Percentiles rank a stretch among this genome's conserved stretches.
Evolutionary conservation across 2,329 filamentous ascomycete genomes (phyloP).

Genomic region (Alternaria arbusti): DNA sequence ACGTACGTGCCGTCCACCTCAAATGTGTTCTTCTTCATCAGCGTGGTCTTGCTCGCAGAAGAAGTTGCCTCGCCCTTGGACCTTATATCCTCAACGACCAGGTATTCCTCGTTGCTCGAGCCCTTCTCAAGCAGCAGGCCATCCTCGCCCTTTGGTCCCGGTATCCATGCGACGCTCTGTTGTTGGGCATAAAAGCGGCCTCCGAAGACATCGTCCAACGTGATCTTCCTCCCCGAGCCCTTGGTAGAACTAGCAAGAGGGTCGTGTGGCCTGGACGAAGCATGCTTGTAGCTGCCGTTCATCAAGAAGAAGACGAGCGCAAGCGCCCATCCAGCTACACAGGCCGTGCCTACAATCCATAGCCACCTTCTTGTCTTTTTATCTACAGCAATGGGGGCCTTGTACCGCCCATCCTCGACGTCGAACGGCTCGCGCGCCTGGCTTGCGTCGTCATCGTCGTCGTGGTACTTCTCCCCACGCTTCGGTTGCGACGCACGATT

Average conservation of each 20-base stretch:
- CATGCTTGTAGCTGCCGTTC: slow-evolving; percentile 69
- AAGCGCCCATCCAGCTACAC: slow-evolving; percentile 71
- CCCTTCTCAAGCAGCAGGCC: slow-evolving; percentile 81
- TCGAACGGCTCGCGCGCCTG: slow-evolving; percentile 59
- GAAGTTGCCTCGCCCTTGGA: slow-evolving; percentile 52
- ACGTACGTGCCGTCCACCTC: slow-evolving; percentile 63
- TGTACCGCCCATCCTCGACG: slow-evolving; percentile 57
- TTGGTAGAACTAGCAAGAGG: slow-evolving; percentile 67
- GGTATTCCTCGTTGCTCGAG: slow-evolving; percentile 67
- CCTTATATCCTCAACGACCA: slow-evolving; percentile 87
- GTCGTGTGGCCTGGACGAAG: slow-evolving; percentile 69
- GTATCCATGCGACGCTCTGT: slow-evolving; percentile 78
- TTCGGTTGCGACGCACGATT: slow-evolving; percentile 37
- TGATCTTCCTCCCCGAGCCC: slow-evolving; percentile 74
- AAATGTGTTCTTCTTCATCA: slow-evolving; percentile 77
- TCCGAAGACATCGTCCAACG: slow-evolving; percentile 71
- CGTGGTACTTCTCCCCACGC: slow-evolving; percentile 46
- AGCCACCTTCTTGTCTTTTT: slow-evolving; percentile 68
- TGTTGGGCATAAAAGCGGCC: slow-evolving; percentile 70
- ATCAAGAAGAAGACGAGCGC: slow-evolving; percentile 72
- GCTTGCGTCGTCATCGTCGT: slow-evolving; percentile 48
- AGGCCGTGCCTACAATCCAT: slow-evolving; percentile 65
- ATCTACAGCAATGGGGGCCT: slow-evolving; percentile 64
- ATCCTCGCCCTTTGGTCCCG: slow-evolving; percentile 76
- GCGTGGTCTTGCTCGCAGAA: slow-evolving; percentile 64